These are phyloP conservation scores for Paraleonurus japonicus DNA, from an alignment of 257 asterid genomes.

Conservation along the genomic window DNA sequence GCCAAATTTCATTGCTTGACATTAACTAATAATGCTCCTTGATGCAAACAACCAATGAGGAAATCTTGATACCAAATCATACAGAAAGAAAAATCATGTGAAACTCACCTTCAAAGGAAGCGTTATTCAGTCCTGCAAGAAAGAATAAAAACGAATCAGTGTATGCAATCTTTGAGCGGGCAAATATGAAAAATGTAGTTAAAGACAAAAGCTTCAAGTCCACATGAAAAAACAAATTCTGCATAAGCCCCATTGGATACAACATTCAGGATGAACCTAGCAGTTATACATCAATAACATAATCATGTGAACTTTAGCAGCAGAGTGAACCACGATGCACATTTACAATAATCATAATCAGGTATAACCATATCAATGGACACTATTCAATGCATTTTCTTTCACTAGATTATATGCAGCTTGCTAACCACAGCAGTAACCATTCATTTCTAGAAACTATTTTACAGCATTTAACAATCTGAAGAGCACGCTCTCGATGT, in stretches of 20 bases:
- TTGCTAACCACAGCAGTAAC: background rate
- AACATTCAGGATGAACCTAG: background rate
- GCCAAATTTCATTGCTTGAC: background rate
- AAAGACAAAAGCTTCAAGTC: conserved; percentile 10
- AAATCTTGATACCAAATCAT: background rate
- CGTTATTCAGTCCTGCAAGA: conserved; percentile 73
- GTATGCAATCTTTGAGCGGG: conserved; percentile 23
- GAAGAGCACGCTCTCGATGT: background rate
- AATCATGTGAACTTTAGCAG: no score
- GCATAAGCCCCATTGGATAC: background rate
- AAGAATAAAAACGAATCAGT: conserved; percentile 22
- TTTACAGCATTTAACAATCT: background rate
- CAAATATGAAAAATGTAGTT: background rate
- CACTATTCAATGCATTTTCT: background rate
- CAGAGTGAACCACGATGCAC: no score
- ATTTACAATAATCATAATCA: background rate
- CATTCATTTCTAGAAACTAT: background rate
- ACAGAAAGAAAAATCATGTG: background rate
- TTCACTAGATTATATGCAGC: background rate
- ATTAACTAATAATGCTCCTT: background rate
- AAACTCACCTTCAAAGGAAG: conserved; percentile 64
- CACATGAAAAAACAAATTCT: background rate
- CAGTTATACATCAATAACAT: no score
- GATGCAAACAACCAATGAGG: conserved; percentile 5
- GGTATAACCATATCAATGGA: background rate